A percentile compares a stretch with the other conserved stretches of the same genome.
Evolutionary conservation across 257 asterid species (phyloP).

Genomic region (Linderniella brevidens): DNA sequence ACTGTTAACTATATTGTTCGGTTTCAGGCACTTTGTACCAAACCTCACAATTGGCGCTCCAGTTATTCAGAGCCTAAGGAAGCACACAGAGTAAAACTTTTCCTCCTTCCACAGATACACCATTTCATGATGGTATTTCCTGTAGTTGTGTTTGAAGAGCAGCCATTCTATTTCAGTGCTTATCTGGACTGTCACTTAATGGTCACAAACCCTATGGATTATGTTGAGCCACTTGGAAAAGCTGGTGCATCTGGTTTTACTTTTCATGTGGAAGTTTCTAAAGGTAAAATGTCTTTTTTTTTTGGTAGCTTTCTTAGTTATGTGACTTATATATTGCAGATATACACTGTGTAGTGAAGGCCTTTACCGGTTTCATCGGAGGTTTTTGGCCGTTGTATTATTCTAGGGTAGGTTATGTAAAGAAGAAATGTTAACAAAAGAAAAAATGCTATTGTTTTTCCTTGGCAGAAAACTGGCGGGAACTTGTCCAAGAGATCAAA

Average conservation of each 20-base stretch:
- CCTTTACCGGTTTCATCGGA: too few species aligned
- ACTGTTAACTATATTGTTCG: too few species aligned
- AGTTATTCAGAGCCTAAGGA: conserved; percentile 72
- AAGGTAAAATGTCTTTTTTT: conserved; percentile 28
- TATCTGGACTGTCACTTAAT: conserved; percentile 91
- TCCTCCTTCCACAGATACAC: conserved; percentile 1
- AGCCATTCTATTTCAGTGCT: conserved; percentile 33
- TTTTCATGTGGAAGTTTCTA: conserved; percentile 70
- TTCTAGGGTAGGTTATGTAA: too few species aligned
- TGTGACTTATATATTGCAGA: too few species aligned
- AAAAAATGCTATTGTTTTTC: too few species aligned
- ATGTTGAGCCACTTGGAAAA: conserved; percentile 62
- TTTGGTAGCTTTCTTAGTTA: neutral
- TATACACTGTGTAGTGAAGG: too few species aligned
- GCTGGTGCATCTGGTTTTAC: conserved; percentile 97
- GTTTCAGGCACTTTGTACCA: conserved; percentile 70
- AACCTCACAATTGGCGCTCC: conserved; percentile 92
- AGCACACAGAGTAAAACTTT: conserved; percentile 53
- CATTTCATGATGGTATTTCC: neutral
- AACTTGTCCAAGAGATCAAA: conserved; percentile 55
- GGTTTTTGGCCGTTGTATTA: too few species aligned
- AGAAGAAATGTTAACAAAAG: too few species aligned
- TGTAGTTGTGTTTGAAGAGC: neutral
- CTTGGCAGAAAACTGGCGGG: conserved; percentile 69
- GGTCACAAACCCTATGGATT: conserved; percentile 92